Base-by-base conservation (phyloP, 805 yeast species). In the Yamadazyma phyllophila region DNA sequence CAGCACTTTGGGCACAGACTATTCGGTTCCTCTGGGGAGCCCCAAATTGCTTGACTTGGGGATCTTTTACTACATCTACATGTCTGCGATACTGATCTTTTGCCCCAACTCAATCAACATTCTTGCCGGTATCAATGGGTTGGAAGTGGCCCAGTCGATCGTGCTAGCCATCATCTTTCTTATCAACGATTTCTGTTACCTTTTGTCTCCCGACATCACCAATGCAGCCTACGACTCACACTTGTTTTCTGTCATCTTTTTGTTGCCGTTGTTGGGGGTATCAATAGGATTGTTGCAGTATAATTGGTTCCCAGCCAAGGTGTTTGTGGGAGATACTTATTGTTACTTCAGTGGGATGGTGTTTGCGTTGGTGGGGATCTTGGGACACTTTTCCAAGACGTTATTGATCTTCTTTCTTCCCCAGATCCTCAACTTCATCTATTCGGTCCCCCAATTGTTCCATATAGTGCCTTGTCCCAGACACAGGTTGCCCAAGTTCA, bases 321-420 rank as follows among this genome's bases (percentile, higher is more conserved):
- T 89, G 1, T 94, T 94, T 67, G 99, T 94, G 7, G 99, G 99
- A 26, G 99, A 94, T 62, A 92, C 99, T 0, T 94, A 86, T 71
- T 94, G 99, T 67, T 94, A 94, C 66, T 91, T 94, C 65, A 89
- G 96, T 20, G 99, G 99, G 3, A 94, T 94, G 99, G 96, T 94
- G 1, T 90, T 94, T 65, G 99, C 98, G 0, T 94, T 91, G 24
- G 96, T 88, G 26, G 98, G 97, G 1, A 94, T 94, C 30, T 75
- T 88, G 47, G 98, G 98, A 1, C 99, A 94, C 70, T 94, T 91
- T 64, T 88, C 97, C 36, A 94, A 94, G 66, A 94, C 99, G 0
- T 71, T 92, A 54, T 71, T 94, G 65, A 65, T 91, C 29, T 84
- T 94, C 59, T 85, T 94, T 61, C 69, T 88, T 35, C 98, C 98